Evolutionary conservation across 306 rosid species (phyloP).

Genomic region (Casuarina cunninghamiana): DNA sequence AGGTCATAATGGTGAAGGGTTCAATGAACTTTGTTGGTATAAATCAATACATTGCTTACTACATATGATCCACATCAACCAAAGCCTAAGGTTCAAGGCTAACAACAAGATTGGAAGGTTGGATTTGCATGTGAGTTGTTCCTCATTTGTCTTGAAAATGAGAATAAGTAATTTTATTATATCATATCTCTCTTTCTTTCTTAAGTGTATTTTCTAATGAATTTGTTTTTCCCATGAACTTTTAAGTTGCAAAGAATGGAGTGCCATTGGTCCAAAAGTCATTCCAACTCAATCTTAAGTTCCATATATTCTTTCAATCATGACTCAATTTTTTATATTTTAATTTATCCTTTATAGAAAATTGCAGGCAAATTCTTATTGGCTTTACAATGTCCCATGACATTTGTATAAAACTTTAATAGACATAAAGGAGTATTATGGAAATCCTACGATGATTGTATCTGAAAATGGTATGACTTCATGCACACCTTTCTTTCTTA

Average conservation of each 20-base stretch:
- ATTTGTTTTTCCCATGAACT: conserved; percentile 14
- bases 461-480: conserved; percentile 73
- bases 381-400: conserved; percentile 98
- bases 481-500: background rate
- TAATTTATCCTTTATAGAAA: background rate
- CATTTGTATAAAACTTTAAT: conserved; percentile 74
- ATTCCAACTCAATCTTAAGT: conserved; percentile 19
- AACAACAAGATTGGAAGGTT: conserved; percentile 83
- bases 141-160: background rate
- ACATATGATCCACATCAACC: conserved; percentile 54
- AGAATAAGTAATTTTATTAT: background rate
- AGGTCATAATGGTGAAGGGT: conserved; percentile 80
- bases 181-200: background rate
- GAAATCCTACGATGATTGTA: conserved; percentile 74
- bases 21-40: conserved; percentile 78
- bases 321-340: conserved; percentile 4
- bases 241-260: conserved; percentile 76
- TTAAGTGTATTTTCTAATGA: conserved; percentile 2
- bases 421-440: conserved; percentile 70
- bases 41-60: conserved; percentile 78
- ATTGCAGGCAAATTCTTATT: conserved; percentile 69
- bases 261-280: conserved; percentile 78
- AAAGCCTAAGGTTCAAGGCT: conserved; percentile 57
- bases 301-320: background rate
- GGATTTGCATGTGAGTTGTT: conserved; percentile 76